Evolutionary conservation across 2,329 filamentous ascomycete genomes (phyloP).

Genomic region (Macroventuria anomochaeta): DNA sequence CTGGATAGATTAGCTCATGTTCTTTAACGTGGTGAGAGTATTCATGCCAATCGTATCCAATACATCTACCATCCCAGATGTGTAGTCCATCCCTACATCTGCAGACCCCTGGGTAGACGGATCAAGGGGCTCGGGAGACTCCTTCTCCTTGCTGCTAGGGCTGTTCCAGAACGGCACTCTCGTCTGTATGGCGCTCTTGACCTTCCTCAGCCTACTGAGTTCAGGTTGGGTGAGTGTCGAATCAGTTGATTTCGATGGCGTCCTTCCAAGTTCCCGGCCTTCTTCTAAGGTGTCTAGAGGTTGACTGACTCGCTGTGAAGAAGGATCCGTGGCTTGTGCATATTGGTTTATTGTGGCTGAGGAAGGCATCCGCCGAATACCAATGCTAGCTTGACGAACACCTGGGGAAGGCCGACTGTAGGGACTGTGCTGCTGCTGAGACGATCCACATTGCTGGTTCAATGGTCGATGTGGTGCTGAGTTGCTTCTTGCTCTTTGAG

Average conservation of each 20-base stretch:
- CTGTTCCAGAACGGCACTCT: constrained; percentile 38
- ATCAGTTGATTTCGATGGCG: constrained; percentile 25
- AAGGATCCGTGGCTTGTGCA: constrained; percentile 28
- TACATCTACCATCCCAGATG: constrained; percentile 68
- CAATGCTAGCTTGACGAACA: constrained; percentile 44
- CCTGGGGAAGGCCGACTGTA: constrained; percentile 34
- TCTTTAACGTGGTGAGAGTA: not conserved
- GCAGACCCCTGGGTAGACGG: not conserved
- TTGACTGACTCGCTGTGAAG: constrained; percentile 31
- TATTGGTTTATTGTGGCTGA: constrained; percentile 31
- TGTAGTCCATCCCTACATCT: constrained; percentile 57
- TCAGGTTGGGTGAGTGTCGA: constrained; percentile 24
- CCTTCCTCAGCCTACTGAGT: constrained; percentile 35
- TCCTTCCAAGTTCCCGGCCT: constrained; percentile 31
- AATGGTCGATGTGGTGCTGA: constrained; percentile 29
- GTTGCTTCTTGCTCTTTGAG: constrained; percentile 36
- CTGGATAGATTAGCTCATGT: constrained; percentile 53
- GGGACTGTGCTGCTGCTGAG: constrained; percentile 28
- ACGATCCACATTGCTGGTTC: constrained; percentile 13
- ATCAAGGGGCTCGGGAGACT: constrained; percentile 4
- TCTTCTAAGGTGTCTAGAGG: constrained; percentile 41
- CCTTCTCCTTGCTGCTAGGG: constrained; percentile 19
- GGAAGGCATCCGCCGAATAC: constrained; percentile 44
- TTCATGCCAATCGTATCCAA: constrained; percentile 71
- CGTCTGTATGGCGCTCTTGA: constrained; percentile 38